Evolutionary conservation across 495 filamentous ascomycete species (phyloP), one percentile per base, ranked within the genome.

Genomic region (Daldinia vernicosa): DNA sequence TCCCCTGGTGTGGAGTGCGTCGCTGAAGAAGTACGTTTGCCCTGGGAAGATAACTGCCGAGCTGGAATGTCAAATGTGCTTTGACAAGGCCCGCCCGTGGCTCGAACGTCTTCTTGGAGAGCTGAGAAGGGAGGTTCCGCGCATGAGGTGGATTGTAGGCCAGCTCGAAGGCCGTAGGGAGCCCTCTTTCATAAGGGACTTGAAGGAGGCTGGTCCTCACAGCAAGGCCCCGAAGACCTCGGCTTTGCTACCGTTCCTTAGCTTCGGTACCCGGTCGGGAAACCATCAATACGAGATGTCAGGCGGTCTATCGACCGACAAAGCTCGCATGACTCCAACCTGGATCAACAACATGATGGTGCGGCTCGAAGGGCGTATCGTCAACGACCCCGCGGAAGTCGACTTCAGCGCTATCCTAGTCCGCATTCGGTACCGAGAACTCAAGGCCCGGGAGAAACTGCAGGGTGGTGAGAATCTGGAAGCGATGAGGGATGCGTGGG

Each of bases 241-340:
- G n/a, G 35, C 17, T 30, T 22, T 33, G 2, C 24, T 67, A 6
- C 33, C 37, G 4, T 57, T 28, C 1, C 28, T 33, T 24, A 30
- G 1, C 17, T 28, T 9, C 26, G 37, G 35, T 15, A 35, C 26
- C 14, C n/a, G 32, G 15, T 9, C 14, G 5, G 4, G 27, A 45
- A 26, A 5, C 3, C 15, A 17, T 7, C 33, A 12, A 35, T 39
- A 52, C 17, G 22, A 45, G 60, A 70, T 70, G 61, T 60, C 67
- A 4, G 67, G 61, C 6, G 57, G 55, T 14, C 50, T 70, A 14
- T 45, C 53, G 1, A 19, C 14, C 17, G 53, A 33, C 27, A 30
- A 19, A 4, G 6, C 39, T 0, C 24, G 12, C 30, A 58, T 52
- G 66, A 50, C 17, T 4, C 40, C 39, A 11, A 19, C 40, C 1